Conservation (phyloP, 2,329 filamentous ascomycete genomes). For the Apiospora malaysiana region DNA sequence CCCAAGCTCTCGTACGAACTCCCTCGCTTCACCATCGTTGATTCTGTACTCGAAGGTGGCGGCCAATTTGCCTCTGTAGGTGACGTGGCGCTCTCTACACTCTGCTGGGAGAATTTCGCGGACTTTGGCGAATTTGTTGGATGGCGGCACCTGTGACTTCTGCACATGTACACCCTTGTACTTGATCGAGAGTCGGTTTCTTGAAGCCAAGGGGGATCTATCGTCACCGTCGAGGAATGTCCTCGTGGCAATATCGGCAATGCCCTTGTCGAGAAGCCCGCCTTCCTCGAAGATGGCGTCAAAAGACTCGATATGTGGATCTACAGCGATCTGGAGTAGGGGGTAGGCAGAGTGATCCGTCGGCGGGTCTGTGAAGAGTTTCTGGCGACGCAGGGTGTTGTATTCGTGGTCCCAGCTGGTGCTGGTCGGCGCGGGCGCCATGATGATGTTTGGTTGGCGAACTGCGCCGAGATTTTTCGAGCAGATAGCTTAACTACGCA, state of each 20-base stretch:
- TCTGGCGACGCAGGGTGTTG: slow-evolving; percentile 83
- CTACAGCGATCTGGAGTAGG: slow-evolving; percentile 80
- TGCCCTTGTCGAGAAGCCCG: slow-evolving; percentile 73
- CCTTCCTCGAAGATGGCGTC: slow-evolving; percentile 82
- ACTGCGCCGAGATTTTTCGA: slow-evolving; percentile 5
- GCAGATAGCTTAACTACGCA: not conserved
- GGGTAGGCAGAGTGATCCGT: slow-evolving; percentile 89
- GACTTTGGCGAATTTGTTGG: slow-evolving; percentile 85
- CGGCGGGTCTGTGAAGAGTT: slow-evolving; percentile 88
- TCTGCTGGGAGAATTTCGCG: slow-evolving; percentile 90
- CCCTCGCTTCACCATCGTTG: slow-evolving; percentile 84
- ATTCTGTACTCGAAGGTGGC: slow-evolving; percentile 84
- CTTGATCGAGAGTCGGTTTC: slow-evolving; percentile 79
- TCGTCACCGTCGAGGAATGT: slow-evolving; percentile 84
- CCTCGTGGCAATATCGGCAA: slow-evolving; percentile 91
- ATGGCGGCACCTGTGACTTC: slow-evolving; percentile 77
- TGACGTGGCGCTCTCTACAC: slow-evolving; percentile 90
- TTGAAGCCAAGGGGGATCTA: slow-evolving; percentile 59
- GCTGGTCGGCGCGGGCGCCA: slow-evolving; percentile 64
- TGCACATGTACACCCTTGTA: slow-evolving; percentile 84
- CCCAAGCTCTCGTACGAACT: slow-evolving; percentile 84
- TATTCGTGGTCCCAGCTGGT: slow-evolving; percentile 86
- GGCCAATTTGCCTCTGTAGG: slow-evolving; percentile 86
- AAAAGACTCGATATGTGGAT: slow-evolving; percentile 94
- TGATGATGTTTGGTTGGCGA: slow-evolving; percentile 37